Base-by-base conservation (phyloP, 768 basidiomycete species). In the Termitomyces eurrhizus region DNA sequence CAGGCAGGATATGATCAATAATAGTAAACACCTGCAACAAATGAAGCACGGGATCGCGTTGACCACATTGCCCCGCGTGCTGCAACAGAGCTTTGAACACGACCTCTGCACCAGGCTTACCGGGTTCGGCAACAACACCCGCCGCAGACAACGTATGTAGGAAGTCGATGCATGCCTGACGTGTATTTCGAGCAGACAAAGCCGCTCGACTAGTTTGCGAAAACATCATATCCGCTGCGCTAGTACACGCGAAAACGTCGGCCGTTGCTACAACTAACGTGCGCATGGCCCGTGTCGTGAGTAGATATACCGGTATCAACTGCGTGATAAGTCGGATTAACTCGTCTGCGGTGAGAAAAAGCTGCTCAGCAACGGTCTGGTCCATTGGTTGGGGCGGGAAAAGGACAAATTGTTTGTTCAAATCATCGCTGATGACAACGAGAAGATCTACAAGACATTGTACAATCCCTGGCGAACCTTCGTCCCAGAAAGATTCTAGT, bases 401-500 rank as follows among this genome's bases (percentile, higher is more conserved):
- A 35, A 85, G 61, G 14, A 72, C 72, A 68, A 89, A 90, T 59
- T 85, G 76, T 1, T 68, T 69, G 56, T 77, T 79, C 39, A 90
- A 73, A 62, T 89, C 87, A 14, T 77, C 74, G 21, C 78, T 71
- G 45, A 89, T 71, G 18, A 77, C 78, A 14, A 72, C 64, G 54
- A 86, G 74, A 53, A 83, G 65, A 45, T 86, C 81, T 39, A 84
- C 77, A 3, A 90, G 76, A 24, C 83, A 83, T 12, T 80, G 78
- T 14, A 84, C 66, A 48, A 90, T 71, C 18, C 86, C 86, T 60
- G 85, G 83, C 5, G 75, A 74, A 3, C 80, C 75, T 63, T 87
- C 85, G 6, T 78, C 75, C 88, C 89, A 89, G 53, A 86, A 80
- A 1, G 78, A 75, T 56, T 85, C 75, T 13, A 89, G 71, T 11